Evolutionary conservation across 2,329 filamentous ascomycete species (phyloP).

Genomic region (Pseudogymnoascus sp.): DNA sequence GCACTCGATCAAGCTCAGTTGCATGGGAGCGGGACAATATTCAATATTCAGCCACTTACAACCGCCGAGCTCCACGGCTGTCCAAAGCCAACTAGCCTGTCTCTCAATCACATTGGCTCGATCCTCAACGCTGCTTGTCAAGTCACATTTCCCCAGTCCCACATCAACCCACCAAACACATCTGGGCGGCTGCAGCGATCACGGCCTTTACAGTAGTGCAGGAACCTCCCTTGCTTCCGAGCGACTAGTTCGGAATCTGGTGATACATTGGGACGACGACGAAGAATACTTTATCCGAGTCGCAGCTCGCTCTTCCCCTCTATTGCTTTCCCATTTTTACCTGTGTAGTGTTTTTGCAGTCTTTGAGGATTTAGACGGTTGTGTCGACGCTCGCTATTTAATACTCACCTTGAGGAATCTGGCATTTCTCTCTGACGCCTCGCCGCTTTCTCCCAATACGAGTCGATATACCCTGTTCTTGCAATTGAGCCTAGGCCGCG

Average conservation of each 20-base stretch:
- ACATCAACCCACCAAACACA: slow-evolving; percentile 8
- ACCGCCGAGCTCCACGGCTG: background rate
- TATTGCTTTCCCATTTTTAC: background rate
- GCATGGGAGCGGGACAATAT: slow-evolving; percentile 3
- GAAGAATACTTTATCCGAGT: slow-evolving; percentile 1
- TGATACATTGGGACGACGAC: slow-evolving; percentile 3
- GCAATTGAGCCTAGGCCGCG: background rate
- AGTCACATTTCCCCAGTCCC: slow-evolving; percentile 1
- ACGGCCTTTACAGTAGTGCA: slow-evolving; percentile 1
- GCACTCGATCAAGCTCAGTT: slow-evolving; percentile 1
- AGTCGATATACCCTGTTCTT: slow-evolving; percentile 3
- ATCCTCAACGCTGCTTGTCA: background rate
- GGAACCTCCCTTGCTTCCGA: slow-evolving; percentile 4
- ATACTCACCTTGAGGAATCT: background rate
- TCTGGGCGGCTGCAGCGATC: slow-evolving; percentile 6
- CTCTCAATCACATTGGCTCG: background rate
- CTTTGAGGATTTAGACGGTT: background rate
- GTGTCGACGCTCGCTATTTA: background rate
- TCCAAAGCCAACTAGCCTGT: background rate
- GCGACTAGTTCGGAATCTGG: slow-evolving; percentile 3
- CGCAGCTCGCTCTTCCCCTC: background rate
- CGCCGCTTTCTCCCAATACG: background rate
- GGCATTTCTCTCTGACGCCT: background rate
- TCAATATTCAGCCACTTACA: slow-evolving; percentile 4
- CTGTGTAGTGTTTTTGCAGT: background rate